Percentiles rank a stretch among this genome's conserved stretches.
Conservation (phyloP, 495 filamentous ascomycete species). For the Penicillium turbatum region DNA sequence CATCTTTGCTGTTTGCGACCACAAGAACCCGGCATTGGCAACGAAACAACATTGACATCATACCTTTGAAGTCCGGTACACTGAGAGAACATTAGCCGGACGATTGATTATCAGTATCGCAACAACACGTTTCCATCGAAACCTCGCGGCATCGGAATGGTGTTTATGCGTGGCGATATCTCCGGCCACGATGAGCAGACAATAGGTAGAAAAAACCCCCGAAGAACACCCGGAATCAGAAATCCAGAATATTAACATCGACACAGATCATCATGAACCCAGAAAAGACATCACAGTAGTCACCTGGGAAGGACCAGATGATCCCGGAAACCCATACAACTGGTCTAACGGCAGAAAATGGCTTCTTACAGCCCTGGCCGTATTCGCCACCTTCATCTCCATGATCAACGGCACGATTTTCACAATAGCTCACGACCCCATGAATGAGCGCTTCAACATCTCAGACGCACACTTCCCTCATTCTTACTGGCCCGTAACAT, state of each 20-base stretch:
- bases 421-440: conserved; percentile 36
- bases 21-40: too few relatives aligned
- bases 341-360: conserved; percentile 51
- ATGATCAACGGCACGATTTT: conserved; percentile 45
- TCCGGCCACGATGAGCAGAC: conserved; percentile 19
- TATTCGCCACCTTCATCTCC: conserved; percentile 31
- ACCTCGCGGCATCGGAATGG: conserved; percentile 10
- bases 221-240: not conserved
- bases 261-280: conserved; percentile 19
- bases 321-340: conserved; percentile 57
- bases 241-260: not conserved
- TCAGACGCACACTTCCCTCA: conserved; percentile 46
- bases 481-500: conserved; percentile 49
- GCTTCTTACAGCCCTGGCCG: conserved; percentile 24
- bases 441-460: conserved; percentile 40
- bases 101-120: not conserved
- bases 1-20: not conserved
- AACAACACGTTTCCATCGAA: not conserved
- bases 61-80: not conserved
- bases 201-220: conserved; percentile 11
- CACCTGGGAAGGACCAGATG: conserved; percentile 49
- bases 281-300: conserved; percentile 24
- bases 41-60: conserved; percentile 15
- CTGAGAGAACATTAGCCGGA: not conserved
- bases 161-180: conserved; percentile 27